phyloP scores from a whole-genome alignment of 2,329 filamentous ascomycete species.

The Hypoxylon sp. region DNA sequence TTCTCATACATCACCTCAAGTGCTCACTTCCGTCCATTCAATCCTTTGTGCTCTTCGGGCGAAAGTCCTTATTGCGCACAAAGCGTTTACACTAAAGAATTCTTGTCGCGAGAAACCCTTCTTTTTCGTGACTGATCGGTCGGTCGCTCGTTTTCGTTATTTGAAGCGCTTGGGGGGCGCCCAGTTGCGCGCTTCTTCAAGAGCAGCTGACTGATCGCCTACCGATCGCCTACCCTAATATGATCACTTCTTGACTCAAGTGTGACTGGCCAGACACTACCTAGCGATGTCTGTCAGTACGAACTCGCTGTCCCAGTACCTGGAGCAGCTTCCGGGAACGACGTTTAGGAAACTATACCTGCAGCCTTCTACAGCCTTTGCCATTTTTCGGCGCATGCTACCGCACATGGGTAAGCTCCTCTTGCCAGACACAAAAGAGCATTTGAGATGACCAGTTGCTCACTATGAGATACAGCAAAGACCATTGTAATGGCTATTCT shows the following conservation, averaged over 20 bases:
- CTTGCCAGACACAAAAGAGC: background rate
- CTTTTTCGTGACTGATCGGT: background rate
- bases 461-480: conserved; percentile 74
- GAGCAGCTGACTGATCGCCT: too few species aligned
- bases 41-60: background rate
- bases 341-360: conserved; percentile 94
- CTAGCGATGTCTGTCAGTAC: conserved; percentile 52
- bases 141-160: background rate
- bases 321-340: conserved; percentile 90
- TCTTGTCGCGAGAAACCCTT: background rate
- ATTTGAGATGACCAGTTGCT: conserved; percentile 7
- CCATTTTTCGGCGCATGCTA: conserved; percentile 97
- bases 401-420: conserved; percentile 81
- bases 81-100: background rate
- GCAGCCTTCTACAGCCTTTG: conserved; percentile 94
- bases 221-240: conserved; percentile 9
- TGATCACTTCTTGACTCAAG: conserved; percentile 31
- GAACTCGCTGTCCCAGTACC: conserved; percentile 82
- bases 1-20: too few species aligned
- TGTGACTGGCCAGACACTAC: conserved; percentile 31
- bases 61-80: background rate
- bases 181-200: conserved; percentile 2
- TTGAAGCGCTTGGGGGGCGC: background rate
- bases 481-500: conserved; percentile 95
- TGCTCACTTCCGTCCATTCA: background rate